Evolutionary conservation across 805 yeast genomes (phyloP), one percentile per base, ranked within the genome.

Genomic region (Saturnispora serradocipensis): DNA sequence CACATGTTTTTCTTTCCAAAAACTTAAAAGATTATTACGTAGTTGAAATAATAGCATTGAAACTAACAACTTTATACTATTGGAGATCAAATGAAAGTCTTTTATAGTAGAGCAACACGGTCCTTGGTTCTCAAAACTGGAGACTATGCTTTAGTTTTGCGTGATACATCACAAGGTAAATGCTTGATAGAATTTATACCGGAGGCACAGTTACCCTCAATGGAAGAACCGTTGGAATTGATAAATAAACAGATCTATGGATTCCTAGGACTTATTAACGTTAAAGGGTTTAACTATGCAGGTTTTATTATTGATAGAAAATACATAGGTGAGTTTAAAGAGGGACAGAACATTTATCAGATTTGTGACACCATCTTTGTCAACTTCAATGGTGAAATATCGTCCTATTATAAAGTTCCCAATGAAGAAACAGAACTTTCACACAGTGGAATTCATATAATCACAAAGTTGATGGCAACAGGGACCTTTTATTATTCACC

Each of bases 331-430:
- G 82, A 53, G 1, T 24, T 86, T 0, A 68, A 78, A 46, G 69
- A 80, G 0, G 67, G 73, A 5, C 86, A 84, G 51, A 70, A 68
- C 36, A 72, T 86, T 6, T 72, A 70, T 56, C 72, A 68, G 46
- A 75, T 86, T 5, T 68, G 74, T n/a, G 80, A 76, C 24, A 85
- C 83, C 1, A 81, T 80, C 51, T 84, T 84, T 61, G 76, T 77
- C 53, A 83, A 90, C 58, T 68, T 86, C 43, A 79, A 77, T 53
- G 76, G 75, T 45, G 80, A 77, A 45, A 72, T 53, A 7, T 39
- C 49, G 36, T 46, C 50, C 3, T 49, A 43, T 18, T 38, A 43
- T 25, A 49, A 48, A 39, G 46, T 44, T 22, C 27, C 28, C 11
- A 30, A 18, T 27, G 43, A 45, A 18, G 42, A 38, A 16, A 38